Evolutionary conservation across 805 yeast genomes (phyloP), one percentile per base, ranked within the genome.

Genomic region (Metschnikowia picachoensis): DNA sequence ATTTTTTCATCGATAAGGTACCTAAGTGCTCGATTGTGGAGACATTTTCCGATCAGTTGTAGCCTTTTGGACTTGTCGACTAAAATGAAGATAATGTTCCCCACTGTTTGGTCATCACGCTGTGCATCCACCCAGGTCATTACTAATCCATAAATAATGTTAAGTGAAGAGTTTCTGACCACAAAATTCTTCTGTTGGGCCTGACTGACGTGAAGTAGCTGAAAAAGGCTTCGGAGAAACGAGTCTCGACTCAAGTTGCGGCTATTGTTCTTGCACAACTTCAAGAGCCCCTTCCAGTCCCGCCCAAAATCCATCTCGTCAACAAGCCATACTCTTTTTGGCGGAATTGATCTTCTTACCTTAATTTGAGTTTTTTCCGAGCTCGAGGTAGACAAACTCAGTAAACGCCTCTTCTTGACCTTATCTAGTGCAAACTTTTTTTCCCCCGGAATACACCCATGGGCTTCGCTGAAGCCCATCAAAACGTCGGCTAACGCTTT

Each of bases 381-480:
- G 20, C 44, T 53, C 14, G 43, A 39, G 28, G 46, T 43, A 11
- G 47, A 38, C 10, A 43, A 44, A 20, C 53, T 59, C 50, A 50
- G 50, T 30, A 47, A 37, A 13, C 63, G 59, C 30, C 68, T 56
- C 48, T 64, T 63, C 32, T 52, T 56, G 36, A 41, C 47, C 44
- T 52, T 58, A 34, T 61, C 58, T 32, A 46, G 43, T 3, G 62
- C 51, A 42, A 63, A 67, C 36, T 66, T 70, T 50, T 65, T 67
- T 52, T 78, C 80, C 1, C 84, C 84, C 0, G 85, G 85, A 25
- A 81, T 73, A 36, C 73, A 65, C 1, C 85, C 85, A 33, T 67
- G 70, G 0, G 85, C 72, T 13, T 62, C 62, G n/a, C 67, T 53
- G 39, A 71, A 73, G 3, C 86, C 86, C 74, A 81, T 76, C 40